Percentiles rank a stretch among this genome's conserved stretches.
Evolutionary conservation across 116 monocot genomes (phyloP).

Genomic region (Papilionanthe hybrid): DNA sequence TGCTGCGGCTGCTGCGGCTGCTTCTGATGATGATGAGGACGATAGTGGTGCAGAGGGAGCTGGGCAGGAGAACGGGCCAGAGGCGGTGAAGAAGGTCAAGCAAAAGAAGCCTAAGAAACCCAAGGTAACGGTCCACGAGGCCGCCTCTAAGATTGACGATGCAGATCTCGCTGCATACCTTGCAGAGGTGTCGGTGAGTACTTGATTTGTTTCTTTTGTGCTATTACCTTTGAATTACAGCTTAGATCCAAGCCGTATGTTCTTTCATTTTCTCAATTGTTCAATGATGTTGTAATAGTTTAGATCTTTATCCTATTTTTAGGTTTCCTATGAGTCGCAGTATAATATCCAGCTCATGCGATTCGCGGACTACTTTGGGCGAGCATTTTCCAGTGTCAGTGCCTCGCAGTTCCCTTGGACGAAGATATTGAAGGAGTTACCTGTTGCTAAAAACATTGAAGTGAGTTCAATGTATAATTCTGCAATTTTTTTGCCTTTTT

Average conservation of each 20-base stretch:
- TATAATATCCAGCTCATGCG: conserved; percentile 91
- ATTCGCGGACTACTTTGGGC: conserved; percentile 84
- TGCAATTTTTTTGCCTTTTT: neutral
- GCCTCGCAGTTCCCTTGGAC: conserved; percentile 79
- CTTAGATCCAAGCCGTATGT: neutral
- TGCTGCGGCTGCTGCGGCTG: neutral
- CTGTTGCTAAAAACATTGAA: conserved; percentile 70
- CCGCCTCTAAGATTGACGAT: conserved; percentile 69
- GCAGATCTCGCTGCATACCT: conserved; percentile 65
- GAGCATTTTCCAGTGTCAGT: conserved; percentile 57
- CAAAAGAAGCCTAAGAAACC: conserved; percentile 87
- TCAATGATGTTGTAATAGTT: neutral
- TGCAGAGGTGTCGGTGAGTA: conserved; percentile 58
- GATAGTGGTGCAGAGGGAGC: conserved; percentile 20
- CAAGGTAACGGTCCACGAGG: conserved; percentile 85
- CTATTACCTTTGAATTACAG: neutral
- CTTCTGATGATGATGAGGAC: conserved; percentile 37
- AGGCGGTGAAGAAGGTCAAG: conserved; percentile 57
- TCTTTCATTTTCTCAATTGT: neutral
- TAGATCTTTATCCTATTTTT: conserved; percentile 4
- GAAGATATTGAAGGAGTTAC: conserved; percentile 85
- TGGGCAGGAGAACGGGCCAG: conserved; percentile 25
- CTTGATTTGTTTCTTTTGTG: neutral
- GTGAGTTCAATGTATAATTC: conserved; percentile 37
- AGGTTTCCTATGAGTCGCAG: conserved; percentile 75